These are phyloP conservation scores for Aspergillus arachidicola DNA, from an alignment of 2,329 filamentous ascomycete genomes.

Conservation along the genomic window DNA sequence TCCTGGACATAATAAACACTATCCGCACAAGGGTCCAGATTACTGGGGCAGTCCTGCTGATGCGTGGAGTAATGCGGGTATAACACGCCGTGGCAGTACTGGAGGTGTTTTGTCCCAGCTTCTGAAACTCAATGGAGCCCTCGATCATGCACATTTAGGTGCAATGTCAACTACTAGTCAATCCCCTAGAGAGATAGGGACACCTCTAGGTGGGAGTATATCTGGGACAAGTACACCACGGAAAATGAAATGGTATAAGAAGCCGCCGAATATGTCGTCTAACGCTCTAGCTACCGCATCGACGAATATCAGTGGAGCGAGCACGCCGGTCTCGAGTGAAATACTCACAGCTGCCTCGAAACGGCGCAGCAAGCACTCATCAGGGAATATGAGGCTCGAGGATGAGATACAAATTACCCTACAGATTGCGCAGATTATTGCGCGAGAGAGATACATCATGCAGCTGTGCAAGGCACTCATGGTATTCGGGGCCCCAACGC, in stretches of 20 bases:
- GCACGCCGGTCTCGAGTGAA: slow-evolving; percentile 31
- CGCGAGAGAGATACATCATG: slow-evolving; percentile 78
- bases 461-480: slow-evolving; percentile 85
- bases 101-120: slow-evolving; percentile 37
- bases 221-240: slow-evolving; percentile 18
- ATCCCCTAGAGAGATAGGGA: slow-evolving; percentile 13
- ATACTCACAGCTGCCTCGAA: slow-evolving; percentile 30
- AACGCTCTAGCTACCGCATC: slow-evolving; percentile 26
- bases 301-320: slow-evolving; percentile 30
- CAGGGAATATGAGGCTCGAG: slow-evolving; percentile 27
- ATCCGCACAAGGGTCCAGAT: slow-evolving; percentile 2
- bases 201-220: not conserved
- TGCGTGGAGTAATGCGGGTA: slow-evolving; percentile 13
- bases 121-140: slow-evolving; percentile 29
- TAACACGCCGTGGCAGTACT: slow-evolving; percentile 24
- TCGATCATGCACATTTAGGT: slow-evolving; percentile 13
- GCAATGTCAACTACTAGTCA: not conserved
- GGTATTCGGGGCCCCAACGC: slow-evolving; percentile 87
- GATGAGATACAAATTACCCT: slow-evolving; percentile 62
- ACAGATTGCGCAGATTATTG: slow-evolving; percentile 69
- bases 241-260: slow-evolving; percentile 40
- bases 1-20: not conserved
- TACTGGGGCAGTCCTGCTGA: slow-evolving; percentile 11
- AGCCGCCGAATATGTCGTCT: slow-evolving; percentile 27
- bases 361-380: slow-evolving; percentile 24